Evolutionary conservation across 1,284 basidiomycete species (phyloP).

Genomic region (Spongiforma sp.): DNA sequence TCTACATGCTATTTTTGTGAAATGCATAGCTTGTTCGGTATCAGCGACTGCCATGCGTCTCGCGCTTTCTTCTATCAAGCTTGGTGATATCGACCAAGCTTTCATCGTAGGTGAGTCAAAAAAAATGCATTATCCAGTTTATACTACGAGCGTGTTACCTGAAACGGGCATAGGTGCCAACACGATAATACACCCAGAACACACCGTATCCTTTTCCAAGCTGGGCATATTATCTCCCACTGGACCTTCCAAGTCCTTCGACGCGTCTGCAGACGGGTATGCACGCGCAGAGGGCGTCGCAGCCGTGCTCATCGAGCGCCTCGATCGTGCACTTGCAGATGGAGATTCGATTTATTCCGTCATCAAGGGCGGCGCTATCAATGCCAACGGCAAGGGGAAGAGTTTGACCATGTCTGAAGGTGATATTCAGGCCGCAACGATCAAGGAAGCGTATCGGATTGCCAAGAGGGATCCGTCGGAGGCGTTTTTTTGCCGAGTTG

Average conservation of each 20-base stretch:
- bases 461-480: conserved; percentile 40
- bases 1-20: no score
- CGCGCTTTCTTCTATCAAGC: conserved; percentile 48
- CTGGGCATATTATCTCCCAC: conserved; percentile 46
- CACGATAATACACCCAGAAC: conserved; percentile 31
- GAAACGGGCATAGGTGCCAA: conserved; percentile 26
- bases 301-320: conserved; percentile 36
- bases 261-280: conserved; percentile 52
- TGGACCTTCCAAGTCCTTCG: conserved; percentile 55
- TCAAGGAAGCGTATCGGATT: conserved; percentile 32
- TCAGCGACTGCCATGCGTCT: conserved; percentile 51
- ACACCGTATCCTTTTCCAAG: conserved; percentile 38
- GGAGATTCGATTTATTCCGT: conserved; percentile 34
- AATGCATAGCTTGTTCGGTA: conserved; percentile 45
- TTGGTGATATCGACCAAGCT: conserved; percentile 54
- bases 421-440: conserved; percentile 36
- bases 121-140: no score
- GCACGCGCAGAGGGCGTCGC: conserved; percentile 33
- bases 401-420: conserved; percentile 40
- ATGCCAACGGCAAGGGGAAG: conserved; percentile 38
- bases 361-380: conserved; percentile 35
- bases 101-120: conserved; percentile 44
- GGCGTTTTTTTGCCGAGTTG: conserved; percentile 52
- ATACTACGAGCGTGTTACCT: no score
- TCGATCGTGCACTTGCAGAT: conserved; percentile 32